phyloP scores from a whole-genome alignment of 768 basidiomycete genomes.

The Mycena sanguinolenta region DNA sequence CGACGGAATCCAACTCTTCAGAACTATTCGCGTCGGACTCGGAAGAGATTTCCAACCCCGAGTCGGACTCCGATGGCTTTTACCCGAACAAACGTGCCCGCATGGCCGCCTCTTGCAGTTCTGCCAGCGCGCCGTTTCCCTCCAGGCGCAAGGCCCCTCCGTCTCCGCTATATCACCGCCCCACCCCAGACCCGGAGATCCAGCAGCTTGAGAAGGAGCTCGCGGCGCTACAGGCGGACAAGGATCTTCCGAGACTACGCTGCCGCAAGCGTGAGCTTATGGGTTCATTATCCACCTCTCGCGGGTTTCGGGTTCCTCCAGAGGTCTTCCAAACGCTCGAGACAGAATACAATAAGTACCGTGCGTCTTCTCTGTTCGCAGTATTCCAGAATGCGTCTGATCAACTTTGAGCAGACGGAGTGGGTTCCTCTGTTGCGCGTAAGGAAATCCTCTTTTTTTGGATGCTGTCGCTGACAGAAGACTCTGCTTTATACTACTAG shows the following conservation, averaged over 20 bases:
- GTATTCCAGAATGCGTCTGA: not conserved
- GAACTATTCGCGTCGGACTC: not conserved
- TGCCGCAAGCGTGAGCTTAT: not conserved
- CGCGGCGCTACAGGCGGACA: conserved; percentile 4
- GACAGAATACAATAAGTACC: not conserved
- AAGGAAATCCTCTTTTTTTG: no score
- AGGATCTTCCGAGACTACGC: not conserved
- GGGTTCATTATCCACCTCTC: not conserved
- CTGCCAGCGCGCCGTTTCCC: not conserved
- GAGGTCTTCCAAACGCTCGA: conserved; percentile 1
- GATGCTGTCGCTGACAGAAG: no score
- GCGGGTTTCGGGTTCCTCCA: not conserved
- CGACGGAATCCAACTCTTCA: not conserved
- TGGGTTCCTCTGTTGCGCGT: no score
- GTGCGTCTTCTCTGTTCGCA: not conserved
- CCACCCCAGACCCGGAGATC: not conserved
- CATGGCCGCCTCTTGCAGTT: not conserved
- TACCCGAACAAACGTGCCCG: conserved; percentile 19
- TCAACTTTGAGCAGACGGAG: not conserved
- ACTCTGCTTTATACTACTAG: not conserved
- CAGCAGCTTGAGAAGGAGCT: conserved; percentile 5
- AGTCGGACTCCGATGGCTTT: not conserved
- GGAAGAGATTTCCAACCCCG: not conserved
- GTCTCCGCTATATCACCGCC: not conserved
- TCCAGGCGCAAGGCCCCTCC: not conserved